Percentiles rank a stretch among this genome's conserved stretches.
phyloP scores from a whole-genome alignment of 2,329 filamentous ascomycete species.

The Neofusicoccum parvum region DNA sequence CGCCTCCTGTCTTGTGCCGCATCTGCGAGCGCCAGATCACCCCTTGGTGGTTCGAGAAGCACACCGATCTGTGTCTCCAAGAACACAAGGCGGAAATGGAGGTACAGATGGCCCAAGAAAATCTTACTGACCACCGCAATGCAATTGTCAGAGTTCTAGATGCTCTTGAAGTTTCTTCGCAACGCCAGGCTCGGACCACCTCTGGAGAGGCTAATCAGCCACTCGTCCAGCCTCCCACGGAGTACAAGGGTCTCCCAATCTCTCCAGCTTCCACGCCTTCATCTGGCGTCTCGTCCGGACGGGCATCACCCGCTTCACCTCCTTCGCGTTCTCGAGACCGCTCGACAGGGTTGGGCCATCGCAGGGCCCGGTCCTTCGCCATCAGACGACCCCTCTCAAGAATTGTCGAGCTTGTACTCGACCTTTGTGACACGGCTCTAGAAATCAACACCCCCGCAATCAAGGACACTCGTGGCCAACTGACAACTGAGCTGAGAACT shows the following conservation, averaged over 20 bases:
- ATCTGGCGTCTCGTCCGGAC: conserved; percentile 70
- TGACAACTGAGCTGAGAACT: conserved; percentile 77
- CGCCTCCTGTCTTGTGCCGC: conserved; percentile 84
- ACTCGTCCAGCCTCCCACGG: conserved; percentile 55
- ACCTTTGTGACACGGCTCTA: conserved; percentile 91
- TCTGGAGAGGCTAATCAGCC: conserved; percentile 27
- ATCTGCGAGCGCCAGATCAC: conserved; percentile 97
- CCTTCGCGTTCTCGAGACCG: conserved; percentile 68
- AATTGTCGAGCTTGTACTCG: conserved; percentile 91
- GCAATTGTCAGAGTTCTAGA: conserved; percentile 94
- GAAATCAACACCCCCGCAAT: conserved; percentile 94
- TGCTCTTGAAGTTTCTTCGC: conserved; percentile 76
- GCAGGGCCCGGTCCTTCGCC: conserved; percentile 84
- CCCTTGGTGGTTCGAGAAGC: conserved; percentile 99
- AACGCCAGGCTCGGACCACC: conserved; percentile 21
- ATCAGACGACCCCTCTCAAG: conserved; percentile 85
- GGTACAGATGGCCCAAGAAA: conserved; percentile 93
- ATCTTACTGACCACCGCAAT: conserved; percentile 86
- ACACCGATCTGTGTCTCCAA: conserved; percentile 92
- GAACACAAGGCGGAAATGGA: conserved; percentile 98
- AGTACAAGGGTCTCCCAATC: conserved; percentile 87
- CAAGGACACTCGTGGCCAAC: conserved; percentile 74
- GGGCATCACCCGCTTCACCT: conserved; percentile 68
- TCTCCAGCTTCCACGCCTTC: conserved; percentile 69
- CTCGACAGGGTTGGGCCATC: conserved; percentile 73